Conservation (phyloP, 2,329 filamentous ascomycete species). For the Pezicula rhizophila region DNA sequence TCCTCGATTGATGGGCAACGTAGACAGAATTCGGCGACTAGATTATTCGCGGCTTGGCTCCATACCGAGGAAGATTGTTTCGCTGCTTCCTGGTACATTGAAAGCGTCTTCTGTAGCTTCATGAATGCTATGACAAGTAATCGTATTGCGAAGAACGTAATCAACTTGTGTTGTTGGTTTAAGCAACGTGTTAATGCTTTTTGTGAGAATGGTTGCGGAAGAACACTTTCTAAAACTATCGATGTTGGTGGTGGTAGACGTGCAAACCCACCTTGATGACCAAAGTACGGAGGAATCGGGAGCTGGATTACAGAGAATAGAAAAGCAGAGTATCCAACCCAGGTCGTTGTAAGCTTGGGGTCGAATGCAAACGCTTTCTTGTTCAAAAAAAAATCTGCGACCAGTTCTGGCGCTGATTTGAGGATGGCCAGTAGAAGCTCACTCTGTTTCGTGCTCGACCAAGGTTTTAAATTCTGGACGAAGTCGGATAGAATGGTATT, state of each 20-base stretch:
- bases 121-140: slow-evolving; percentile 72
- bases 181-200: slow-evolving; percentile 76
- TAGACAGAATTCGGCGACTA: slow-evolving; percentile 70
- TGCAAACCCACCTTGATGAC: slow-evolving; percentile 56
- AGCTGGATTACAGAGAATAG: slow-evolving; percentile 76
- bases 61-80: slow-evolving; percentile 44
- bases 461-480: slow-evolving; percentile 71
- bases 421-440: slow-evolving; percentile 80
- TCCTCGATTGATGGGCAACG: slow-evolving; percentile 79
- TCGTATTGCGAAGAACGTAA: slow-evolving; percentile 78
- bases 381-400: slow-evolving; percentile 79
- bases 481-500: slow-evolving; percentile 78
- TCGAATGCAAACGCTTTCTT: slow-evolving; percentile 81
- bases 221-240: slow-evolving; percentile 75
- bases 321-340: slow-evolving; percentile 90
- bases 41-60: slow-evolving; percentile 60
- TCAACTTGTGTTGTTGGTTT: slow-evolving; percentile 68
- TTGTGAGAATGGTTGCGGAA: slow-evolving; percentile 76
- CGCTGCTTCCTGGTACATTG: slow-evolving; percentile 35
- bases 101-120: slow-evolving; percentile 55
- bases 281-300: slow-evolving; percentile 66
- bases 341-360: slow-evolving; percentile 85
- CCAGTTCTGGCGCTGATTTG: slow-evolving; percentile 72
- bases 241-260: slow-evolving; percentile 70
- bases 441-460: slow-evolving; percentile 73